Conservation (phyloP, 345 rosid species). For the Clausena lansium region DNA sequence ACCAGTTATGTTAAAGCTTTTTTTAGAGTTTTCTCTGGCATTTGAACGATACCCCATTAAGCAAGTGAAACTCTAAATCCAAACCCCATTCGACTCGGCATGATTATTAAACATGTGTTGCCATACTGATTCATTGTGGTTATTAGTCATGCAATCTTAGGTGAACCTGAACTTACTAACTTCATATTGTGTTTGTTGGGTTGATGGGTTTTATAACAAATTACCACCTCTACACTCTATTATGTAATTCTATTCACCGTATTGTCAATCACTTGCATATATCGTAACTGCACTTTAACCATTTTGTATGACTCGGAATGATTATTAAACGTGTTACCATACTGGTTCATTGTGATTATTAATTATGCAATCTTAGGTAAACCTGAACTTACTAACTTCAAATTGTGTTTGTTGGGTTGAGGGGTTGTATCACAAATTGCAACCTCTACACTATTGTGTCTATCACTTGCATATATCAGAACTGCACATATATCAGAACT, state of each 20-base stretch:
- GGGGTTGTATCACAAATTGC: background rate
- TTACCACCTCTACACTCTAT: no score
- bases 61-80: background rate
- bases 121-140: background rate
- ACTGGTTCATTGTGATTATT: background rate
- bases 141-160: background rate
- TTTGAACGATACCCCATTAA: background rate
- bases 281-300: background rate
- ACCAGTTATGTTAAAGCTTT: background rate
- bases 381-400: background rate
- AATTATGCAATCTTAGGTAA: background rate
- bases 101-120: background rate
- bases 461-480: background rate
- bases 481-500: no score
- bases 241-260: background rate
- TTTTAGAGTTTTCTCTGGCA: background rate
- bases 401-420: background rate
- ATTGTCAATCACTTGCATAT: background rate
- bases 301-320: background rate
- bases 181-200: background rate
- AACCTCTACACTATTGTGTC: background rate
- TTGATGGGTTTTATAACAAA: background rate
- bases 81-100: background rate
- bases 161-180: background rate
- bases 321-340: background rate